phyloP scores from a whole-genome alignment of 768 basidiomycete genomes.

The Trametes punicea region DNA sequence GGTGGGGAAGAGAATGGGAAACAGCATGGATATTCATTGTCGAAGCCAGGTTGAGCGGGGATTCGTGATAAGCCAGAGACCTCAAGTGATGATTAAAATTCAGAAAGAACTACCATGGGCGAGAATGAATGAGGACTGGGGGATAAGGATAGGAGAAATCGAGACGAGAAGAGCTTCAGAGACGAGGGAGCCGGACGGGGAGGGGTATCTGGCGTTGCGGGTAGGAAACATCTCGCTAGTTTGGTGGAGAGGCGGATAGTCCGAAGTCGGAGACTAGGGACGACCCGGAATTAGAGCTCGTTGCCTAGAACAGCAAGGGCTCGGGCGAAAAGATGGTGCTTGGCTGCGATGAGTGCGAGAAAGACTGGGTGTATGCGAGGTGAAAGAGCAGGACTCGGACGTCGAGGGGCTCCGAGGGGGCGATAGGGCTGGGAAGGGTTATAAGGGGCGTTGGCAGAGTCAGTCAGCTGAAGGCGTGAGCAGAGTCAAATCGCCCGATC shows the following conservation, averaged over 20 bases:
- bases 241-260: conserved; percentile 22
- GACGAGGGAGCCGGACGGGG: conserved; percentile 14
- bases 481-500: conserved; percentile 20
- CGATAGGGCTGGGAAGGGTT: conserved; percentile 7
- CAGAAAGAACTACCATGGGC: conserved; percentile 27
- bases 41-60: conserved; percentile 19
- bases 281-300: conserved; percentile 27
- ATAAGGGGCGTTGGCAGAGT: conserved; percentile 21
- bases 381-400: background rate
- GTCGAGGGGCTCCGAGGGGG: background rate
- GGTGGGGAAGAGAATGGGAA: conserved; percentile 59
- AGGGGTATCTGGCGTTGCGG: conserved; percentile 22
- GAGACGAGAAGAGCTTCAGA: conserved; percentile 1
- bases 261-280: conserved; percentile 33
- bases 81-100: conserved; percentile 15
- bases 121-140: conserved; percentile 15
- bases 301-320: conserved; percentile 20
- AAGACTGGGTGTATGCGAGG: background rate
- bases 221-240: conserved; percentile 24
- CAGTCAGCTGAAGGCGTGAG: conserved; percentile 20
- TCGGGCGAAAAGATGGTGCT: background rate
- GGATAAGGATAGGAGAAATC: conserved; percentile 22
- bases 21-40: conserved; percentile 34
- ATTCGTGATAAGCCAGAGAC: conserved; percentile 15
- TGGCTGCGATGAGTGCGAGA: background rate